Conservation (phyloP, 192 early-diverging fungal species). For the Backusella tarrabulga region DNA sequence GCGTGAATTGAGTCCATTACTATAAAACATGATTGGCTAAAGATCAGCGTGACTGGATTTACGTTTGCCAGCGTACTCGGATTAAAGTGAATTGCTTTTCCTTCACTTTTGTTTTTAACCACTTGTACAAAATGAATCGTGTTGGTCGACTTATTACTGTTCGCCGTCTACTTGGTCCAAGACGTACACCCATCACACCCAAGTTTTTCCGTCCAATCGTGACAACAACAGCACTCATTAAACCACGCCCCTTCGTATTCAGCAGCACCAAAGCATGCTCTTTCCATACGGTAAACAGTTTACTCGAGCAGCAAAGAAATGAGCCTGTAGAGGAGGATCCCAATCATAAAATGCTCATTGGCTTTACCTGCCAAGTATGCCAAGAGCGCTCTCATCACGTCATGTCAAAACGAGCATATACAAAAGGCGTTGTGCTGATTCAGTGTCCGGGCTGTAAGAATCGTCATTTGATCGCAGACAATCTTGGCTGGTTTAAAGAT, state of each 20-base stretch:
- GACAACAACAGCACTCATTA: not conserved
- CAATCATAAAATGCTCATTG: slow-evolving; percentile 71
- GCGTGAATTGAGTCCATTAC: not conserved
- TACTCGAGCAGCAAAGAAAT: slow-evolving; percentile 1
- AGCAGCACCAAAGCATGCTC: not conserved
- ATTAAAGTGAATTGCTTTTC: not conserved
- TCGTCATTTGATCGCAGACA: slow-evolving; percentile 94
- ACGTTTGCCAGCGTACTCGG: not conserved
- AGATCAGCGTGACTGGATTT: not conserved
- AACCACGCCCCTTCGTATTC: not conserved
- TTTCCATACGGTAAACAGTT: not conserved
- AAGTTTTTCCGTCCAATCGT: not conserved
- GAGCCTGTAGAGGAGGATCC: slow-evolving; percentile 31
- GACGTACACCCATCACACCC: not conserved
- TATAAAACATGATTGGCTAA: not conserved
- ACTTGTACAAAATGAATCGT: not conserved
- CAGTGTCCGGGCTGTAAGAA: slow-evolving; percentile 89
- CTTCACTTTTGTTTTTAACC: not conserved
- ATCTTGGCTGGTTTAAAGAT: slow-evolving; percentile 93
- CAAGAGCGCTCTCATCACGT: slow-evolving; percentile 77
- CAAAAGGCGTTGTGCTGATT: slow-evolving; percentile 92
- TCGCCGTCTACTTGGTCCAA: not conserved
- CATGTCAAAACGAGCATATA: slow-evolving; percentile 91
- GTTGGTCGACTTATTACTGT: not conserved
- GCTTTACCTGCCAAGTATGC: slow-evolving; percentile 97